Evolutionary conservation across 2,329 filamentous ascomycete species (phyloP).

Genomic region (Calonectria multiphialidica): DNA sequence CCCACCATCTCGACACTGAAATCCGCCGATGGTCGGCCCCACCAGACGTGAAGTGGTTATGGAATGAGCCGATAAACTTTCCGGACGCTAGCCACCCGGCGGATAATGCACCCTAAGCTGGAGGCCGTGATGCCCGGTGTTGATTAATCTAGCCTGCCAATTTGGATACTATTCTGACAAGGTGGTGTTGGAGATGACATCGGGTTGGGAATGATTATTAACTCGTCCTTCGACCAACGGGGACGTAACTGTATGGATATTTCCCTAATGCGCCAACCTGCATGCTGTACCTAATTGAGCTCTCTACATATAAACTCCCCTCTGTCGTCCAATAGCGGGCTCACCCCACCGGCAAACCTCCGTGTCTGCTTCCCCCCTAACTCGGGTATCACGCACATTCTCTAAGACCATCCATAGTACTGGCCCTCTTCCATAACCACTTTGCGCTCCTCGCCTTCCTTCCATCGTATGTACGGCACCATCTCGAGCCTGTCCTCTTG

Average conservation of each 20-base stretch:
- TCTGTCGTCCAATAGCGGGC: neutral
- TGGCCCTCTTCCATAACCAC: conserved; percentile 44
- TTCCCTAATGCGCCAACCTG: too few species aligned
- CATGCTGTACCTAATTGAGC: neutral
- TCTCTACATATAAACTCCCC: neutral
- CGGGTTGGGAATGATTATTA: neutral
- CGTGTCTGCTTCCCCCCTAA: neutral
- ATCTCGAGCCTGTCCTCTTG: conserved; percentile 46
- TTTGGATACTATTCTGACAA: neutral
- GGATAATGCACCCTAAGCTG: neutral
- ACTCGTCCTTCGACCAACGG: neutral
- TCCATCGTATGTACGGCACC: conserved; percentile 52
- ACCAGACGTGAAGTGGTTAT: neutral
- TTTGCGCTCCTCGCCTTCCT: conserved; percentile 40
- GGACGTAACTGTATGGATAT: too few species aligned
- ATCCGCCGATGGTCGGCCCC: conserved; percentile 28
- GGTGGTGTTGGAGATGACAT: neutral
- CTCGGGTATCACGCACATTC: neutral
- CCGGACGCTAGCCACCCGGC: neutral
- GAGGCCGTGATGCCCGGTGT: neutral
- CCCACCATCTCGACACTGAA: conserved; percentile 14
- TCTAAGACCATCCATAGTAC: conserved; percentile 25
- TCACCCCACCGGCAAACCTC: neutral
- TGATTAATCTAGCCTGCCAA: neutral
- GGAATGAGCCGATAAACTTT: neutral